A percentile compares a stretch with the other conserved stretches of the same genome.
phyloP scores from a whole-genome alignment of 2,329 filamentous ascomycete genomes.

The Aschersonia sp. region DNA sequence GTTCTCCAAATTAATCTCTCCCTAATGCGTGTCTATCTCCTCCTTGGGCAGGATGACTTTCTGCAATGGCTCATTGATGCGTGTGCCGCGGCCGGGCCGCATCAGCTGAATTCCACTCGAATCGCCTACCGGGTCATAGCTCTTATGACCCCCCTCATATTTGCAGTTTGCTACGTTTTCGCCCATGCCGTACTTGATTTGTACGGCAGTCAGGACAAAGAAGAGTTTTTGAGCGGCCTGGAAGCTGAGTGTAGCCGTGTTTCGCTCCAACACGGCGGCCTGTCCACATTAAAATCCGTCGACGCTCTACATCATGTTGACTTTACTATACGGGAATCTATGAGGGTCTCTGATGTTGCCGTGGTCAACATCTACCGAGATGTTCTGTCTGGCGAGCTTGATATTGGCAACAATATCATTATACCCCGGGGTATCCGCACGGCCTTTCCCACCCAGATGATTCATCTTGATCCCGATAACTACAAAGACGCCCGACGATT shows the following conservation, averaged over 20 bases:
- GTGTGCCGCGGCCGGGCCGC: background rate
- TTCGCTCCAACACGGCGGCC: background rate
- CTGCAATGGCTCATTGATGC: background rate
- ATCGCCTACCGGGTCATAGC: background rate
- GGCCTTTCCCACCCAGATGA: background rate
- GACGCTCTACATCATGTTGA: background rate
- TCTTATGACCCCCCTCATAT: background rate
- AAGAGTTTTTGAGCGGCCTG: background rate
- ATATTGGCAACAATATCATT: background rate
- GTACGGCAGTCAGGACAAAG: background rate
- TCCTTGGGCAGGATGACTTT: background rate
- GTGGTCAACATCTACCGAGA: background rate
- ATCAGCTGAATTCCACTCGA: background rate
- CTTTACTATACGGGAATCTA: constrained; percentile 2
- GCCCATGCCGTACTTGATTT: background rate
- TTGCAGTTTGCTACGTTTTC: background rate
- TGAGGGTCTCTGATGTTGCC: constrained; percentile 1
- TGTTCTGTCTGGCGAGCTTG: background rate
- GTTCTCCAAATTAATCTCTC: too few species aligned
- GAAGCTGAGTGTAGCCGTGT: background rate
- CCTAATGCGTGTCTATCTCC: background rate
- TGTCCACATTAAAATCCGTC: background rate
- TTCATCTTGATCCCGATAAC: constrained; percentile 1
- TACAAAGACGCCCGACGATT: background rate
- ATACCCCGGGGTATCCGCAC: background rate